Conservation (phyloP, 768 basidiomycete species). For the Lactarius trivialis region DNA sequence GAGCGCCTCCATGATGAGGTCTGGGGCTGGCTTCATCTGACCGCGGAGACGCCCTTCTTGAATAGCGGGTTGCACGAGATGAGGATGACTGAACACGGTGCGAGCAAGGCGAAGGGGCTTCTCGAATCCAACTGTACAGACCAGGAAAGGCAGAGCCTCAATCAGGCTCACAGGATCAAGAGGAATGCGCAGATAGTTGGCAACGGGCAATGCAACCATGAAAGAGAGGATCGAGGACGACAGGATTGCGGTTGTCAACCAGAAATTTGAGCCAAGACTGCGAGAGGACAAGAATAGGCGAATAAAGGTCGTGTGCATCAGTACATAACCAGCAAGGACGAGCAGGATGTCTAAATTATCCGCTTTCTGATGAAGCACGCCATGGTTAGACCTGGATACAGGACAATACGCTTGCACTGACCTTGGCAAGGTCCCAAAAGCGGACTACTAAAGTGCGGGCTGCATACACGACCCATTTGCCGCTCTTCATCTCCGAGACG, state of each 20-base stretch:
- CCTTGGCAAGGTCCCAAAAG: constrained; percentile 84
- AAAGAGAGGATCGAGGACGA: constrained; percentile 78
- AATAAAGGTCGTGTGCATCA: constrained; percentile 96
- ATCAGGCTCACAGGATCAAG: constrained; percentile 91
- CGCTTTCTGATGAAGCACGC: constrained; percentile 53
- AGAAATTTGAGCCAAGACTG: constrained; percentile 70
- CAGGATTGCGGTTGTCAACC: constrained; percentile 70
- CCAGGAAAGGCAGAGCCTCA: constrained; percentile 95
- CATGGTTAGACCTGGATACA: neutral
- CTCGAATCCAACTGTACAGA: constrained; percentile 97
- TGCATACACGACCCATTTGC: constrained; percentile 89
- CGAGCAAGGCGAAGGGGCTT: constrained; percentile 90
- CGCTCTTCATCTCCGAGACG: constrained; percentile 69
- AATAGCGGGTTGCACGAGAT: constrained; percentile 31
- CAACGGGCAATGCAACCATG: constrained; percentile 72
- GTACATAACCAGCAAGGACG: constrained; percentile 85
- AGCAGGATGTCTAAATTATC: constrained; percentile 94
- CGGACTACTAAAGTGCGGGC: constrained; percentile 64
- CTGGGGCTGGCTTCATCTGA: constrained; percentile 67
- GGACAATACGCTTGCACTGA: constrained; percentile 28
- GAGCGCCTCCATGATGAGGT: constrained; percentile 81
- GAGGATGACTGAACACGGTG: constrained; percentile 82
- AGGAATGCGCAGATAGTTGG: constrained; percentile 71
- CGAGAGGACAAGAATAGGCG: constrained; percentile 85
- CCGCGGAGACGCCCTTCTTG: constrained; percentile 31